A percentile compares a stretch with the other conserved stretches of the same genome.
These are phyloP conservation scores for Asterionellopsis glacialis DNA, from an alignment of 108 stramenopile genomes.

Conservation along the genomic window DNA sequence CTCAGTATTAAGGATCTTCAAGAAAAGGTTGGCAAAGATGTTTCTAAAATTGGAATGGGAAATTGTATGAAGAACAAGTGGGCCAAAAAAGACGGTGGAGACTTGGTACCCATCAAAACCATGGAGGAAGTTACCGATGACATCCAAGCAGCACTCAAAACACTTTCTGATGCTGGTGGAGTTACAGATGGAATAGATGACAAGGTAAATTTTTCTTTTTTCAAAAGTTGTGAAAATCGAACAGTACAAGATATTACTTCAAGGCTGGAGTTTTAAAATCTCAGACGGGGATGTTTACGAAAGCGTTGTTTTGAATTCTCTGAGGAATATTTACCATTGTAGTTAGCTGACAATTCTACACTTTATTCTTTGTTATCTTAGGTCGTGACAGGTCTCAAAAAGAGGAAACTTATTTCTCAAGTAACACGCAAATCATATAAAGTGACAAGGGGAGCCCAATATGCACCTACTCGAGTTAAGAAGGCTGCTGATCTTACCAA, in stretches of 20 bases:
- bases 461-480: slow-evolving; percentile 78
- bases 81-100: slow-evolving; percentile 82
- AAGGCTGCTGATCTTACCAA: slow-evolving; percentile 95
- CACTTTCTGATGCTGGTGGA: slow-evolving; percentile 32
- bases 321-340: no score
- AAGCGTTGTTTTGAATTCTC: background rate
- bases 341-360: background rate
- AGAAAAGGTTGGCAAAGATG: slow-evolving; percentile 67
- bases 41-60: slow-evolving; percentile 92
- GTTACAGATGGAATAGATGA: slow-evolving; percentile 41
- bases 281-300: background rate
- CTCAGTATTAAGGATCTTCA: slow-evolving; percentile 56
- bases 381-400: slow-evolving; percentile 46
- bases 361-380: background rate
- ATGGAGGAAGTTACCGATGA: slow-evolving; percentile 50
- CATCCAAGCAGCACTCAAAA: slow-evolving; percentile 45
- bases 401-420: slow-evolving; percentile 63
- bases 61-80: slow-evolving; percentile 93
- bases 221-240: no score
- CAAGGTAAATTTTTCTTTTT: slow-evolving; percentile 28
- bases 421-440: slow-evolving; percentile 86
- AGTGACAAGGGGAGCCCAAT: slow-evolving; percentile 76
- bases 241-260: no score
- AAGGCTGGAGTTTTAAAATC: no score
- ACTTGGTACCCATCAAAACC: slow-evolving; percentile 42